These are phyloP conservation scores for Acanthamoeba lenticulata DNA, from an alignment of 208 protist genomes.

Conservation along the genomic window DNA sequence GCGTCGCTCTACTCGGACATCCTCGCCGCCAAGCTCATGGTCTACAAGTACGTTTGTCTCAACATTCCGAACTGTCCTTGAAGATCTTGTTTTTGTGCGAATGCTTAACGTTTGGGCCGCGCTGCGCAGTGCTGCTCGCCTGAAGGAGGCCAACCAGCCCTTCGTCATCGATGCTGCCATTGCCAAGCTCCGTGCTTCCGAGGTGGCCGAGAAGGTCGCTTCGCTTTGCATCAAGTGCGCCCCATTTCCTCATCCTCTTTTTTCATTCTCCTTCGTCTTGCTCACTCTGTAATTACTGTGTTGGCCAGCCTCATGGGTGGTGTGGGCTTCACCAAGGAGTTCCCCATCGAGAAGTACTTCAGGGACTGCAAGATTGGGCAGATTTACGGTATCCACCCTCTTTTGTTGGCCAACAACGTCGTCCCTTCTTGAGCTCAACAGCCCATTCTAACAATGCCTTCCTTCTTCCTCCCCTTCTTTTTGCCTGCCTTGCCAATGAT, in stretches of 20 bases:
- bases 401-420: neutral
- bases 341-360: constrained; percentile 95
- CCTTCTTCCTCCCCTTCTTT: too few species aligned
- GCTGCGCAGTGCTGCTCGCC: constrained; percentile 89
- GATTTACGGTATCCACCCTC: constrained; percentile 77
- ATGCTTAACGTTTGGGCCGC: constrained; percentile 71
- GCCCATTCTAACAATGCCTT: too few species aligned
- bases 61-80: neutral
- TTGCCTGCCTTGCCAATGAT: neutral
- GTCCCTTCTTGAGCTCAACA: neutral
- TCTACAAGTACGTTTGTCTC: constrained; percentile 76
- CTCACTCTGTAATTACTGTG: constrained; percentile 81
- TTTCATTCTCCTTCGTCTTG: neutral
- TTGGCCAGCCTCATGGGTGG: constrained; percentile 93
- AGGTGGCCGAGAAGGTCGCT: constrained; percentile 72
- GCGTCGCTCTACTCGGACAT: constrained; percentile 72
- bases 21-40: constrained; percentile 74
- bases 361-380: constrained; percentile 86
- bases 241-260: neutral
- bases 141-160: constrained; percentile 88
- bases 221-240: constrained; percentile 11
- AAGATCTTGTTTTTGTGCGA: neutral
- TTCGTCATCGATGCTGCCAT: constrained; percentile 95
- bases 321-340: constrained; percentile 96
- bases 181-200: constrained; percentile 93